Evolutionary conservation across 2,329 filamentous ascomycete genomes (phyloP), one percentile per base, ranked within the genome.

Genomic region (Colletotrichum lini): DNA sequence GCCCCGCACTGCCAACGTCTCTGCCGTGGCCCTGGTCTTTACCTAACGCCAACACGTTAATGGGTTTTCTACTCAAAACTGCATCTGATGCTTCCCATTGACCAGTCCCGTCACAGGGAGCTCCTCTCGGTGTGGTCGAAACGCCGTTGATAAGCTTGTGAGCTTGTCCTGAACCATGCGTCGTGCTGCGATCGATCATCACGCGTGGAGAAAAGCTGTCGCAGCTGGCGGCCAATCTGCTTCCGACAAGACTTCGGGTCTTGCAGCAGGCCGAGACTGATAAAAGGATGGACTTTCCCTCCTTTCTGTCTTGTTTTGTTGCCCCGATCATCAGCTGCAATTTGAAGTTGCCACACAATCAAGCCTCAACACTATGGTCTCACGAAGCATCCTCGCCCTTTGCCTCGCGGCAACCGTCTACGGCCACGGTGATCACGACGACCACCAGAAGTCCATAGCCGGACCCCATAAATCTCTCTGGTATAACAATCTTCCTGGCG

Each of bases 401-500:
- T 79, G 83, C 70, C 81, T 87, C 57, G 86, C 85, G 40, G 86
- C 87, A 54, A 76, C 85, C 63, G 89, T 83, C 30, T 79, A 85
- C 66, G 91, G 90, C 65, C 93, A 94, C 77, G 87, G 86, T 60
- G 82, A 84, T 65, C 86, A 90, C 71, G 84, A 89, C 53, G 78
- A 84, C 56, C 91, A 94, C 54, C 91, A 94, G 79, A 85, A 87
- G 70, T 81, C 88, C 54, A 84, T 92, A 60, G 82, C 87, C 38
- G 94, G 94, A 0, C 94, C 94, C 52, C 92, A 92, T 76, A 86
- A 93, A 79, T 88, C 89, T 38, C 79, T 96, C 56, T 97, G 94
- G 94, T 97, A 96, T 81, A 96, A 94, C 80, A 91, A 85, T 1
- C 84, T 97, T 6, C 94, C 94, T 4, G 94, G 94, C 45, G 94